A percentile compares a stretch with the other conserved stretches of the same genome.
Conservation (phyloP, 78 protist genomes). For the Dictyostelium intermedium region DNA sequence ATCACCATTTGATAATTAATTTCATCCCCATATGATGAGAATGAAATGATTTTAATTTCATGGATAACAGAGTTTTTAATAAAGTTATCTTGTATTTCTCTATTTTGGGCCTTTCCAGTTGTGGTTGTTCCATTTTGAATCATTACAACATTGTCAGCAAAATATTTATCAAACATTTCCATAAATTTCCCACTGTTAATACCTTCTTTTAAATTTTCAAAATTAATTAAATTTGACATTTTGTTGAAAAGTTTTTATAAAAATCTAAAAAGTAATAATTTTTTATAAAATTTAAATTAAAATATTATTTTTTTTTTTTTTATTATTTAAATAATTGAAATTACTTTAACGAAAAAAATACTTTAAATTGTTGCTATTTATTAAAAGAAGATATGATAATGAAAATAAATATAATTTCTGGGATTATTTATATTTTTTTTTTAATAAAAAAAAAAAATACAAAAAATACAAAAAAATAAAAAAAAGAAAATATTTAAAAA, state of each 20-base stretch:
- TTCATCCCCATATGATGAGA: neutral
- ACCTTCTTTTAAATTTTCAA: neutral
- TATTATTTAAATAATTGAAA: no score
- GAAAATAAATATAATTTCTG: neutral
- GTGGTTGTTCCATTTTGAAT: neutral
- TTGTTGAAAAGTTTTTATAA: neutral
- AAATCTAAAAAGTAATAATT: neutral
- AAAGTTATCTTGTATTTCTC: neutral
- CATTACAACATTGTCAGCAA: neutral
- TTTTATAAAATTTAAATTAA: no score
- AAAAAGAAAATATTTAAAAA: no score
- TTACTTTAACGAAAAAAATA: no score
- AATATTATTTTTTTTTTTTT: neutral
- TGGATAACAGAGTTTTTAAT: neutral
- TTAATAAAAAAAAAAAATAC: neutral
- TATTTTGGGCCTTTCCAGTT: neutral
- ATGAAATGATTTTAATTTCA: neutral
- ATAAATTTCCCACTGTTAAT: neutral
- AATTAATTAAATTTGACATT: neutral
- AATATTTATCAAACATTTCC: neutral
- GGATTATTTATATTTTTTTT: neutral
- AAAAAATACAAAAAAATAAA: neutral
- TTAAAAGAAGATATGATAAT: neutral
- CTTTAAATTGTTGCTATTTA: no score
- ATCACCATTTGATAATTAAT: neutral